Conservation (phyloP, 371 early-diverging fungal species). For the Rhizoclosmatium hyalinum region DNA sequence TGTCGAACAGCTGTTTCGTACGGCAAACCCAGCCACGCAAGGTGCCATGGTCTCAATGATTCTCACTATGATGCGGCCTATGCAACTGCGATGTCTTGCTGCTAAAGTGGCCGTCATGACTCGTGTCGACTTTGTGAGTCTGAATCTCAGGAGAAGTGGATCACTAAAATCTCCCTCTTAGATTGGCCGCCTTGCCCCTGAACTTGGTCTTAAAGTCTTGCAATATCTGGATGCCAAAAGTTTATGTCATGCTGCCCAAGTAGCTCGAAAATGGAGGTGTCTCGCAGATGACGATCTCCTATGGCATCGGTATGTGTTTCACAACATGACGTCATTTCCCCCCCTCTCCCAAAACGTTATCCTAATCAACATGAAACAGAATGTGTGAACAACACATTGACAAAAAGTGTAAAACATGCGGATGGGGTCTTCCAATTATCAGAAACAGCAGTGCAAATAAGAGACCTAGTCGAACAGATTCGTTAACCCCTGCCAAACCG, state of each 20-base stretch:
- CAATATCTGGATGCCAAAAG: constrained; percentile 90
- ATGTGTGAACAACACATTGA: constrained; percentile 98
- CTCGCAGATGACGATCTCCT: constrained; percentile 88
- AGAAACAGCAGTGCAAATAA: constrained; percentile 27
- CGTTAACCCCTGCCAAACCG: too few relatives aligned
- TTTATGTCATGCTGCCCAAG: constrained; percentile 89
- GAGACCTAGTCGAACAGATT: background rate
- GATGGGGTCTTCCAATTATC: constrained; percentile 78
- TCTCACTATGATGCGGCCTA: constrained; percentile 12
- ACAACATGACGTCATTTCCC: background rate
- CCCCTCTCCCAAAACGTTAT: background rate
- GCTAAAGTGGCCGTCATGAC: constrained; percentile 20
- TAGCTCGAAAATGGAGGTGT: constrained; percentile 77
- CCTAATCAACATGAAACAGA: constrained; percentile 35
- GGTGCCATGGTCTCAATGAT: constrained; percentile 18
- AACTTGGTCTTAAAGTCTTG: constrained; percentile 80
- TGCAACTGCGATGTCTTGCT: constrained; percentile 28
- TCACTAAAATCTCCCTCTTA: background rate
- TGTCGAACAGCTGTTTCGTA: background rate
- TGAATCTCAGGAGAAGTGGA: background rate
- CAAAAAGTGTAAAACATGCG: constrained; percentile 92
- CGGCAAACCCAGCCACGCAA: constrained; percentile 6
- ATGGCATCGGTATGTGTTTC: constrained; percentile 71
- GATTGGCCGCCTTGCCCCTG: constrained; percentile 40
- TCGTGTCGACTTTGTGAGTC: constrained; percentile 23